Conservation (phyloP, 2,329 filamentous ascomycete genomes). For the Tolypocladium paradoxum region DNA sequence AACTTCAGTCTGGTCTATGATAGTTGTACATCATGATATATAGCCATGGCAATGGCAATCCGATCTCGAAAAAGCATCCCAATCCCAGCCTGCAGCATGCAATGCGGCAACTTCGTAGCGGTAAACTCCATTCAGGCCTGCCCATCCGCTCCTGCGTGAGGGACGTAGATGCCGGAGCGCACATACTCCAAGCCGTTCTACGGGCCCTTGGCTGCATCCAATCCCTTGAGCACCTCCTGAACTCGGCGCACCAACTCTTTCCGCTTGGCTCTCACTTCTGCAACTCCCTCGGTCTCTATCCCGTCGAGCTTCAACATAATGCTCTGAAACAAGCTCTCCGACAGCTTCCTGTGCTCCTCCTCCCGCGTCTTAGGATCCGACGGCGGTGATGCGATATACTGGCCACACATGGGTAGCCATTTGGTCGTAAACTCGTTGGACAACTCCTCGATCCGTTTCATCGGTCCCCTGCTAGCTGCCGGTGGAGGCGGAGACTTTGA, state of each 20-base stretch:
- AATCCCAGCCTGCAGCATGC: not conserved
- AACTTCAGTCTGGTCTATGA: not conserved
- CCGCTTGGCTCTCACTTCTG: slow-evolving; percentile 50
- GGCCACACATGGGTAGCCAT: slow-evolving; percentile 53
- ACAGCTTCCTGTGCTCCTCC: slow-evolving; percentile 65
- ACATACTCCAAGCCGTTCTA: not conserved
- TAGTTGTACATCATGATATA: not conserved
- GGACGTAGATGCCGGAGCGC: not conserved
- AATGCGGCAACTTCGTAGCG: not conserved
- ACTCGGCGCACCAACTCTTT: slow-evolving; percentile 66
- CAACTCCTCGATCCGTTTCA: slow-evolving; percentile 56
- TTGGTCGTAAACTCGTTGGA: slow-evolving; percentile 51
- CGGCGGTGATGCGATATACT: slow-evolving; percentile 54
- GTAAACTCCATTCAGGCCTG: not conserved
- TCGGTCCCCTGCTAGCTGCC: slow-evolving; percentile 22
- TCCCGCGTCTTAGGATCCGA: slow-evolving; percentile 54
- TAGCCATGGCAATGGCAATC: not conserved
- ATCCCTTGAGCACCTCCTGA: slow-evolving; percentile 51
- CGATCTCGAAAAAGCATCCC: not conserved
- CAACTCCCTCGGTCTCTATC: slow-evolving; percentile 61
- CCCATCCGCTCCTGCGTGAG: not conserved
- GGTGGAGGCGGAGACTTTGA: slow-evolving; percentile 17
- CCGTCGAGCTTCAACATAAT: slow-evolving; percentile 67
- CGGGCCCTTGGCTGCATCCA: slow-evolving; percentile 41
- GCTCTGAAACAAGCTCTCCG: slow-evolving; percentile 66